Percentiles rank a stretch among this genome's conserved stretches.
phyloP scores from a whole-genome alignment of 495 filamentous ascomycete genomes.

The Penicillium crystallinum region DNA sequence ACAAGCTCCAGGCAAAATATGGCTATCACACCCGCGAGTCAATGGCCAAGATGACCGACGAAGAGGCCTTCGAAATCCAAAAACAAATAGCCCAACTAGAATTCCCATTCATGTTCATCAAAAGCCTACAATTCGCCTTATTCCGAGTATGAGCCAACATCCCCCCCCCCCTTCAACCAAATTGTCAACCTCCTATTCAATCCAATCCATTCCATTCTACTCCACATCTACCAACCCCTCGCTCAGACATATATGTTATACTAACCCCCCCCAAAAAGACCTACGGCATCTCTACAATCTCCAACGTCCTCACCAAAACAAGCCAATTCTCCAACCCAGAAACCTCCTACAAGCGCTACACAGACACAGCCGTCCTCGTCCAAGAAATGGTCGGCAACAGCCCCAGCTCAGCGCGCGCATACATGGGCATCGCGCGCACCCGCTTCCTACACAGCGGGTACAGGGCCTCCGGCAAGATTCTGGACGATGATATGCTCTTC shows the following conservation, averaged over 20 bases:
- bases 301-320: conserved; percentile 51
- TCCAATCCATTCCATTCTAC: no score
- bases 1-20: conserved; percentile 41
- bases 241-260: background rate
- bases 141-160: conserved; percentile 44
- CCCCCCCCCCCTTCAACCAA: background rate
- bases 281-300: conserved; percentile 63
- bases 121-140: conserved; percentile 58
- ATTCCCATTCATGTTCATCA: conserved; percentile 53
- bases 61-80: conserved; percentile 55
- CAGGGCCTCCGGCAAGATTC: conserved; percentile 53
- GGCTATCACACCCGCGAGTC: conserved; percentile 51
- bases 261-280: conserved; percentile 34
- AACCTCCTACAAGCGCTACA: conserved; percentile 56
- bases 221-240: no score
- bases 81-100: conserved; percentile 44
- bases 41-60: conserved; percentile 56
- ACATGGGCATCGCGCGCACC: conserved; percentile 54
- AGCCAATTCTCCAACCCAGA: conserved; percentile 50
- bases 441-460: conserved; percentile 63
- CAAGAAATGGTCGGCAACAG: conserved; percentile 47
- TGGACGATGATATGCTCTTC: conserved; percentile 62
- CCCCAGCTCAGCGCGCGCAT: conserved; percentile 46
- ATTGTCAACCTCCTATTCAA: no score
- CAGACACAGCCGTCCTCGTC: conserved; percentile 57